phyloP scores from a whole-genome alignment of 495 filamentous ascomycete genomes.

The Tuber calosporum region DNA sequence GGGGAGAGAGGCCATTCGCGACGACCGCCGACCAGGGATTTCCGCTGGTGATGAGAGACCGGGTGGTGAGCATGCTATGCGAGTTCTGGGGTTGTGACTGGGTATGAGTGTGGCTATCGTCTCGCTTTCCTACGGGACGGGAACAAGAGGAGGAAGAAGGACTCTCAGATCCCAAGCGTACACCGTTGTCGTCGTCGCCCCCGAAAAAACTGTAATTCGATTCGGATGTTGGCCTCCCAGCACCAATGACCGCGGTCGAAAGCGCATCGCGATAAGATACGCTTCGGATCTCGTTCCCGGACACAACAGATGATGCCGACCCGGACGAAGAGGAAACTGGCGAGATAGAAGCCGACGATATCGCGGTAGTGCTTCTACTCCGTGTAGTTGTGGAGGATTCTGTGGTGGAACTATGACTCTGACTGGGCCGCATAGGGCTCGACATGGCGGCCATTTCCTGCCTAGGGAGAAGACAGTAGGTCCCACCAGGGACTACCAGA shows the following conservation, averaged over 20 bases:
- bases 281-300: not conserved
- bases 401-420: not conserved
- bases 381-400: not conserved
- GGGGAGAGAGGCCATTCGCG: not conserved
- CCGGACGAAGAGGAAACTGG: not conserved
- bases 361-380: not conserved
- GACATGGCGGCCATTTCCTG: not conserved
- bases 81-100: not conserved
- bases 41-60: not conserved
- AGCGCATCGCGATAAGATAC: slow-evolving; percentile 2
- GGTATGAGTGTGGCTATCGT: not conserved
- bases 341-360: not conserved
- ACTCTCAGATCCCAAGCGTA: not conserved
- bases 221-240: not conserved
- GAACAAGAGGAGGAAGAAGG: slow-evolving; percentile 3
- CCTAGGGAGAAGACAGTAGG: slow-evolving; percentile 1
- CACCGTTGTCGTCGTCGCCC: not conserved
- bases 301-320: not conserved
- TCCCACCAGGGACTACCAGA: not conserved
- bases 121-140: not conserved
- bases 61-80: not conserved
- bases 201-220: slow-evolving; percentile 2
- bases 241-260: not conserved
- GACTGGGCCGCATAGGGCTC: not conserved
- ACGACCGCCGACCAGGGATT: not conserved